These are phyloP conservation scores for Musa schizocarpa DNA, from an alignment of 176 grass and related monocot genomes.

Conservation along the genomic window DNA sequence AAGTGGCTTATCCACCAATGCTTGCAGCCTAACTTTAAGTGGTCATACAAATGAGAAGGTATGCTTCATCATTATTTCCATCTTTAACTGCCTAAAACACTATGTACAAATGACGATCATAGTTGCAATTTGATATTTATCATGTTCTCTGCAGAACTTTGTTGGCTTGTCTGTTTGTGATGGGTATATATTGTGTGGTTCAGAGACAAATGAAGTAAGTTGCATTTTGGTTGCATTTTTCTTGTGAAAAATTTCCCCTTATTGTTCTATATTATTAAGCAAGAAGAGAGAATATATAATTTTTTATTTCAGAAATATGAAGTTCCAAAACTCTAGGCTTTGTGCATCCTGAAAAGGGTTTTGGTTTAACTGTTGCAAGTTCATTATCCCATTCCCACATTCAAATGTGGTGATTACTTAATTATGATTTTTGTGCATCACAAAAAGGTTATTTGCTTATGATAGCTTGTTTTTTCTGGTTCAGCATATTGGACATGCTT, in stretches of 20 bases:
- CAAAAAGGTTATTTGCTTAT: too few species aligned
- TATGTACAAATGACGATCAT: neutral
- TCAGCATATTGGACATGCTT: too few species aligned
- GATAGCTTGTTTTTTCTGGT: too few species aligned
- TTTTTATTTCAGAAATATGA: too few species aligned
- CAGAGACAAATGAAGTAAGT: slow-evolving; percentile 93
- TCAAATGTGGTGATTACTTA: too few species aligned
- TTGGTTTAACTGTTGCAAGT: too few species aligned
- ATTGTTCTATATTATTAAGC: too few species aligned
- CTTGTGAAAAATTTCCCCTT: neutral
- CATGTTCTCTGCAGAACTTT: slow-evolving; percentile 79
- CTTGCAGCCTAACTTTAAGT: slow-evolving; percentile 59
- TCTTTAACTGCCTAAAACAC: slow-evolving; percentile 7
- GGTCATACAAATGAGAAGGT: slow-evolving; percentile 99
- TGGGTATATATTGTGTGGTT: slow-evolving; percentile 92
- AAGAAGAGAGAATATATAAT: too few species aligned
- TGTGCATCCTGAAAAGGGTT: too few species aligned
- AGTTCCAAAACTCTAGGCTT: too few species aligned
- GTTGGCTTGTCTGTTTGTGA: slow-evolving; percentile 88
- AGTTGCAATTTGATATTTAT: slow-evolving; percentile 1
- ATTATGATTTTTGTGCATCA: too few species aligned
- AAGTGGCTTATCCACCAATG: slow-evolving; percentile 49
- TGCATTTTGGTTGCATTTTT: slow-evolving; percentile 19
- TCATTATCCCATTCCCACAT: too few species aligned
- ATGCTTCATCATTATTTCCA: slow-evolving; percentile 9